Percentiles rank a stretch among this genome's conserved stretches.
Evolutionary conservation across 1,284 basidiomycete genomes (phyloP).

Genomic region (Meira miltonrushii): DNA sequence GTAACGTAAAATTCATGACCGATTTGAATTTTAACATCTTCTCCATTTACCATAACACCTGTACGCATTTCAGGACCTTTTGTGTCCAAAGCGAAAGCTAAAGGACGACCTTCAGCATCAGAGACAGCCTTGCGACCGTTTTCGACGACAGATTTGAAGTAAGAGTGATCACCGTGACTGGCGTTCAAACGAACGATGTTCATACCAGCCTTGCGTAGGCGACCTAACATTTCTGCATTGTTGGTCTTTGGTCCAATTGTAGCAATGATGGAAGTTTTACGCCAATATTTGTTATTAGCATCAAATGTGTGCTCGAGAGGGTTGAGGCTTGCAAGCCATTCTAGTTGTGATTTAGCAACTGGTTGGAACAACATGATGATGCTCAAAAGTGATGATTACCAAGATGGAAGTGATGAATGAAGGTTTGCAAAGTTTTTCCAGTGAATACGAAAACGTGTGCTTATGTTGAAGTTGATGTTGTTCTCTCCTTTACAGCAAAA

Average conservation of each 20-base stretch:
- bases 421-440: background rate
- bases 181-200: conserved; percentile 53
- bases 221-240: conserved; percentile 44
- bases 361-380: conserved; percentile 6
- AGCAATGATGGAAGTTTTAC: conserved; percentile 52
- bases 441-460: background rate
- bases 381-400: background rate
- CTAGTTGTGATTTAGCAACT: conserved; percentile 33
- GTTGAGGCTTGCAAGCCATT: conserved; percentile 51
- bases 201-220: conserved; percentile 49
- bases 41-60: conserved; percentile 78
- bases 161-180: conserved; percentile 48
- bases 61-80: conserved; percentile 99
- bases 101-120: conserved; percentile 65
- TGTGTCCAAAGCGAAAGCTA: conserved; percentile 97
- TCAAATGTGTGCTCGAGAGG: conserved; percentile 46
- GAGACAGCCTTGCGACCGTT: conserved; percentile 45
- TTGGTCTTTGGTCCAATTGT: conserved; percentile 52
- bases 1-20: conserved; percentile 93
- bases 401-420: background rate
- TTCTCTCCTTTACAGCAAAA: too few relatives aligned
- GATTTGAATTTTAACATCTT: conserved; percentile 78
- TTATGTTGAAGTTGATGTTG: background rate
- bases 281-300: conserved; percentile 45
- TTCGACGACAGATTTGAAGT: conserved; percentile 50